Percentiles rank a stretch among this genome's conserved stretches.
phyloP scores from a whole-genome alignment of 192 early-diverging fungal genomes.

The Coemansia sp. region DNA sequence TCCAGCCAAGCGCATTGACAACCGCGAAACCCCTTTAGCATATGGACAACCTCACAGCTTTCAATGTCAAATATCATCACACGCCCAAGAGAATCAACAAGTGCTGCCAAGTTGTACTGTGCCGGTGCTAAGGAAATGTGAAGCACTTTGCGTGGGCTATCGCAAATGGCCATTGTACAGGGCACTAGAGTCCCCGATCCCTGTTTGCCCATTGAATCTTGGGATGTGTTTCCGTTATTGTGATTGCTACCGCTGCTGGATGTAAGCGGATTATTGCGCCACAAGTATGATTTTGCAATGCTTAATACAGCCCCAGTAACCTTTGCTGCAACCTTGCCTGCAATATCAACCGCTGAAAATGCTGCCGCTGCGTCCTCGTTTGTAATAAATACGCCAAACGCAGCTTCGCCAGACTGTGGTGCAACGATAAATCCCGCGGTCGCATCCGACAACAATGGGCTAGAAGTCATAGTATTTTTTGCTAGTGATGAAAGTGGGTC shows the following conservation, averaged over 20 bases:
- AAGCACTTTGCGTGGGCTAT: conserved; percentile 40
- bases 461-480: conserved; percentile 29
- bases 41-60: conserved; percentile 38
- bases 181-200: conserved; percentile 31
- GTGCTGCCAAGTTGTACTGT: conserved; percentile 28
- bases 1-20: conserved; percentile 53
- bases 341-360: conserved; percentile 42
- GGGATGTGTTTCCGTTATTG: not conserved
- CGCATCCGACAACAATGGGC: conserved; percentile 26
- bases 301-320: conserved; percentile 43
- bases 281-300: conserved; percentile 47
- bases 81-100: conserved; percentile 43
- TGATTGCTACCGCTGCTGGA: not conserved
- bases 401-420: conserved; percentile 40
- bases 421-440: conserved; percentile 48
- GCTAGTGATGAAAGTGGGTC: conserved; percentile 36
- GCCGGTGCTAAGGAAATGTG: conserved; percentile 39
- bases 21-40: conserved; percentile 50
- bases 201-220: not conserved
- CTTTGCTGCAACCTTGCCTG: conserved; percentile 35
- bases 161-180: conserved; percentile 35
- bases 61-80: conserved; percentile 39
- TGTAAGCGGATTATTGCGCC: conserved; percentile 20
- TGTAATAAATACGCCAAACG: conserved; percentile 47
- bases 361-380: conserved; percentile 35